Evolutionary conservation across 2,329 filamentous ascomycete genomes (phyloP).

Genomic region (Clonostachys rhizophaga): DNA sequence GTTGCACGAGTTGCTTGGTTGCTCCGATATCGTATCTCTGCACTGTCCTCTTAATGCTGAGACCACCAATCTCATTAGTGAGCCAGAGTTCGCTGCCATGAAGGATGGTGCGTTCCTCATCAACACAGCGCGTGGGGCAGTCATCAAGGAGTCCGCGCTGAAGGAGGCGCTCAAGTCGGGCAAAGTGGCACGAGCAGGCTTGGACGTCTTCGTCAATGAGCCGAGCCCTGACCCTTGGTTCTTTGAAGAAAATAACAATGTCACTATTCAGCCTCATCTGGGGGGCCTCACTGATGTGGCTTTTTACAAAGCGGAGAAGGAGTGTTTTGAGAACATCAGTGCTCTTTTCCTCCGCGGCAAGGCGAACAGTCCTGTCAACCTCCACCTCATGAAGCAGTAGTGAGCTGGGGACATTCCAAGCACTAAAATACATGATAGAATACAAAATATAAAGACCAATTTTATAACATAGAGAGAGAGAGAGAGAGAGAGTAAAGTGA

Average conservation of each 20-base stretch:
- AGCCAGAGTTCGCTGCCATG: constrained; percentile 32
- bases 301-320: constrained; percentile 30
- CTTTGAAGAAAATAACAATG: constrained; percentile 1
- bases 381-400: no score
- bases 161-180: constrained; percentile 39
- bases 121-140: constrained; percentile 46
- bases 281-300: constrained; percentile 34
- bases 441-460: no score
- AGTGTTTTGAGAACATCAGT: constrained; percentile 23
- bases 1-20: constrained; percentile 14
- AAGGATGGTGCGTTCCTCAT: constrained; percentile 41
- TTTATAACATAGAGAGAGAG: no score
- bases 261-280: constrained; percentile 34
- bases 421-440: no score
- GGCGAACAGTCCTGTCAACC: constrained; percentile 9
- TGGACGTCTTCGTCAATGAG: constrained; percentile 51
- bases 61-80: constrained; percentile 14
- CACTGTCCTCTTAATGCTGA: constrained; percentile 21
- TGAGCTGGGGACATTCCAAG: no score
- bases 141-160: constrained; percentile 47
- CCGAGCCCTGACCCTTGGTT: constrained; percentile 16
- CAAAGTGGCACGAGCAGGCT: constrained; percentile 35
- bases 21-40: constrained; percentile 22
- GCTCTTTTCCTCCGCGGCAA: constrained; percentile 12
- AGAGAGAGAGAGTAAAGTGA: no score